Conservation (phyloP, 257 asterid genomes). For the Osmanthus fragrans region DNA sequence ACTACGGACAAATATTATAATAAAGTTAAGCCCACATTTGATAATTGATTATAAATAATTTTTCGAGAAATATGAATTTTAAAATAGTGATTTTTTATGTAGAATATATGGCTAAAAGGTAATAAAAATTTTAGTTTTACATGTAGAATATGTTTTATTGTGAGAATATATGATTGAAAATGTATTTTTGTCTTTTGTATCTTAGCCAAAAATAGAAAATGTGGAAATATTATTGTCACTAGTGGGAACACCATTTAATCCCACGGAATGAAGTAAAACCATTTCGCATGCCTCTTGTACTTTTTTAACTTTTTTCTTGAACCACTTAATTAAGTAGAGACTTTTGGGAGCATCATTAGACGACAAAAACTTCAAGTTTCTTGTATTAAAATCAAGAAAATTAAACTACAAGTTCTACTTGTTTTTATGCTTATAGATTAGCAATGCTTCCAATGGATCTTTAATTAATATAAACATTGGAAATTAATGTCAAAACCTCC, state of each 20-base stretch:
- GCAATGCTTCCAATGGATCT: no score
- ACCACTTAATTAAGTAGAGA: no score
- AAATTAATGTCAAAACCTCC: neutral
- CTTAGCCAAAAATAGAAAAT: slow-evolving; percentile 37
- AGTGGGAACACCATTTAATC: neutral
- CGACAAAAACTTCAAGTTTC: neutral
- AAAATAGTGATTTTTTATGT: no score
- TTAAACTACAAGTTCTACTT: neutral
- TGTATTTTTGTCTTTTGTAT: slow-evolving; percentile 25
- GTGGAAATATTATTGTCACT: slow-evolving; percentile 13
- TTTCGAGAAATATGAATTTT: no score
- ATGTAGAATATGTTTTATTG: no score
- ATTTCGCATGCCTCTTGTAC: slow-evolving; percentile 17
- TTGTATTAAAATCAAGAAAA: neutral
- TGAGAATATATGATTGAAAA: no score
- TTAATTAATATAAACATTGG: neutral
- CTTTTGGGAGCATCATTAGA: neutral
- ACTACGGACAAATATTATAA: neutral
- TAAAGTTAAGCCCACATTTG: neutral
- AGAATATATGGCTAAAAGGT: no score
- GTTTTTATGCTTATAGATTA: no score
- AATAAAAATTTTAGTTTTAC: no score
- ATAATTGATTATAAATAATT: no score
- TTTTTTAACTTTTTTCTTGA: neutral
- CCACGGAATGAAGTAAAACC: slow-evolving; percentile 14